Evolutionary conservation across 2,329 filamentous ascomycete species (phyloP).

Genomic region (Pestalotiopsis sp.): DNA sequence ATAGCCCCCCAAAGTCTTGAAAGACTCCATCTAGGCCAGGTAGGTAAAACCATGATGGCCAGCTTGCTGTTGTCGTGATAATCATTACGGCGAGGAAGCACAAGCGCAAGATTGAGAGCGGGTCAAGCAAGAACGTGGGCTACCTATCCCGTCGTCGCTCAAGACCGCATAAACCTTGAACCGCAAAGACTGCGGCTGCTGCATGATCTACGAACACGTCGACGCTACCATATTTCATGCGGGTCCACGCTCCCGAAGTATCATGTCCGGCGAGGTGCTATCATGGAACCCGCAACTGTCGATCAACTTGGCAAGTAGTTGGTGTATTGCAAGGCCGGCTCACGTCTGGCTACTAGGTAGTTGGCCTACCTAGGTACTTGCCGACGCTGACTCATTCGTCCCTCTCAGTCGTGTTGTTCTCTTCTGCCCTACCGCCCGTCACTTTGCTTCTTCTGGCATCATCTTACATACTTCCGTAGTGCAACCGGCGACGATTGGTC

Average conservation of each 20-base stretch:
- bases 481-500: constrained; percentile 23
- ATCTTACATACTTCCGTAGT: constrained; percentile 26
- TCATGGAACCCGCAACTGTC: constrained; percentile 2
- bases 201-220: neutral
- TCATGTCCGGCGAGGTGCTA: neutral
- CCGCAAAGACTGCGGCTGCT: neutral
- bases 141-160: neutral
- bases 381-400: neutral
- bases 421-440: neutral
- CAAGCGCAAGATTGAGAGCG: no score
- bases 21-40: no score
- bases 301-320: constrained; percentile 1
- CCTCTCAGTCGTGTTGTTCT: neutral
- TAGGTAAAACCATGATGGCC: no score
- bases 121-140: neutral
- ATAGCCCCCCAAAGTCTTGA: no score
- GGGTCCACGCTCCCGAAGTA: neutral
- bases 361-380: neutral
- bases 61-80: no score
- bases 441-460: constrained; percentile 9
- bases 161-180: neutral
- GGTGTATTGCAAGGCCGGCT: neutral
- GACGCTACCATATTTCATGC: constrained; percentile 5
- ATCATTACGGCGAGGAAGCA: no score
- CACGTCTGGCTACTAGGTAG: neutral